Evolutionary conservation across 768 basidiomycete species (phyloP).

Genomic region (Myochromella boudieri): DNA sequence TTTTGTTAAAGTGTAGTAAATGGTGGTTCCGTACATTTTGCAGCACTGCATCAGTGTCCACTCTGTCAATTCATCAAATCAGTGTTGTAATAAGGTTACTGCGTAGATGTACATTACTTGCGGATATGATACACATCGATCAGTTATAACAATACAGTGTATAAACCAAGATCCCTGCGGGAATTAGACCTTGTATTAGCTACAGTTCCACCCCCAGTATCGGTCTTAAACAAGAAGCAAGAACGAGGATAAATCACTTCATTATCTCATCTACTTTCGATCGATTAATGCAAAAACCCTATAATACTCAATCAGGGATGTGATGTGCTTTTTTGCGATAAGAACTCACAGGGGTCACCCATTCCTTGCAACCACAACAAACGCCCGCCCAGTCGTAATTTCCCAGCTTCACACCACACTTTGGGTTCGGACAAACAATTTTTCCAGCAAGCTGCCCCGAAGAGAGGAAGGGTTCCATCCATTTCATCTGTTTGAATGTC

Average conservation of each 20-base stretch:
- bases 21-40: no score
- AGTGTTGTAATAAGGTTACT: no score
- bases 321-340: neutral
- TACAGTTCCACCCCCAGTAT: no score
- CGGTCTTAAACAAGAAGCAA: no score
- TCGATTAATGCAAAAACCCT: constrained; percentile 70
- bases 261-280: constrained; percentile 68
- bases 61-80: no score
- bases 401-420: constrained; percentile 88
- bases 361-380: constrained; percentile 86
- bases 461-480: constrained; percentile 88
- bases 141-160: no score
- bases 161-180: no score
- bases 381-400: constrained; percentile 98
- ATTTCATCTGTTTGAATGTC: constrained; percentile 67
- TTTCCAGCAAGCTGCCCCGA: constrained; percentile 83
- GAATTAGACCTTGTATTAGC: no score
- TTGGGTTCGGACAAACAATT: constrained; percentile 89
- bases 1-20: no score
- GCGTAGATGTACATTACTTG: no score
- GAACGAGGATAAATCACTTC: constrained; percentile 8
- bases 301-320: neutral
- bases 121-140: no score
- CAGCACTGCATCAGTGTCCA: no score
- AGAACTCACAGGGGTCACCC: constrained; percentile 82